Conservation (phyloP, 2,329 filamentous ascomycete species). For the Dothideomycetidae sp. region DNA sequence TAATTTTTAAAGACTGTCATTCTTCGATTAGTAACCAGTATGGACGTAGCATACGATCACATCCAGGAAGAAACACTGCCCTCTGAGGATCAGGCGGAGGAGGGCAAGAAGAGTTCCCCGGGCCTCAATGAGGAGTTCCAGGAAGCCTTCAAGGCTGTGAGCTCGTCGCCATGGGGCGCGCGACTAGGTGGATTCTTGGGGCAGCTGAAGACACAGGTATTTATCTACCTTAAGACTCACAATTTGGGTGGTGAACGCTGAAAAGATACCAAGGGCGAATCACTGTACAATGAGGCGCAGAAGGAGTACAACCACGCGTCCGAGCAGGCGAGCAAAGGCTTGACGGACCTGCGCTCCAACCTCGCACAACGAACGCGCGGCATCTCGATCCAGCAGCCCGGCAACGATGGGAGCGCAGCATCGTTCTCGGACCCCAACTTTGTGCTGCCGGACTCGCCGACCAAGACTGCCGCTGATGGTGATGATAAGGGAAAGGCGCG, state of each 20-base stretch:
- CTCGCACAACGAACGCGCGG: slow-evolving; percentile 61
- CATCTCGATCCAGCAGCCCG: slow-evolving; percentile 44
- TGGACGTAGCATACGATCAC: slow-evolving; percentile 97
- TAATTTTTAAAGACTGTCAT: no score
- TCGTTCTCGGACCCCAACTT: slow-evolving; percentile 17
- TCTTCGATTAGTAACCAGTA: no score
- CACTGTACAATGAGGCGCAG: slow-evolving; percentile 67
- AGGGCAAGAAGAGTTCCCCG: slow-evolving; percentile 31
- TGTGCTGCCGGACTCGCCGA: slow-evolving; percentile 9
- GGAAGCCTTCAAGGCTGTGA: slow-evolving; percentile 89
- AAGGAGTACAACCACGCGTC: slow-evolving; percentile 65
- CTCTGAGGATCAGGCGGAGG: slow-evolving; percentile 31
- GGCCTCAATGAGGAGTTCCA: slow-evolving; percentile 78
- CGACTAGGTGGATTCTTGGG: slow-evolving; percentile 78
- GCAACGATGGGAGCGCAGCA: slow-evolving; percentile 13
- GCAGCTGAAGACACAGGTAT: slow-evolving; percentile 82
- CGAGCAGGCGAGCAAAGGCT: slow-evolving; percentile 61
- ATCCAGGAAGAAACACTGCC: slow-evolving; percentile 69
- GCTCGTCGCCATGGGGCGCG: slow-evolving; percentile 79
- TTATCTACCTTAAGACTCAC: slow-evolving; percentile 14
- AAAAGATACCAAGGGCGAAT: slow-evolving; percentile 62
- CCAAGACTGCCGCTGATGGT: slow-evolving; percentile 14
- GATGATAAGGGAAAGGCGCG: slow-evolving; percentile 7
- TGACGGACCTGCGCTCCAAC: slow-evolving; percentile 53
- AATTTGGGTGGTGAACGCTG: no score